Evolutionary conservation across 2,329 filamentous ascomycete species (phyloP).

Genomic region (Dactylellina cionopaga): DNA sequence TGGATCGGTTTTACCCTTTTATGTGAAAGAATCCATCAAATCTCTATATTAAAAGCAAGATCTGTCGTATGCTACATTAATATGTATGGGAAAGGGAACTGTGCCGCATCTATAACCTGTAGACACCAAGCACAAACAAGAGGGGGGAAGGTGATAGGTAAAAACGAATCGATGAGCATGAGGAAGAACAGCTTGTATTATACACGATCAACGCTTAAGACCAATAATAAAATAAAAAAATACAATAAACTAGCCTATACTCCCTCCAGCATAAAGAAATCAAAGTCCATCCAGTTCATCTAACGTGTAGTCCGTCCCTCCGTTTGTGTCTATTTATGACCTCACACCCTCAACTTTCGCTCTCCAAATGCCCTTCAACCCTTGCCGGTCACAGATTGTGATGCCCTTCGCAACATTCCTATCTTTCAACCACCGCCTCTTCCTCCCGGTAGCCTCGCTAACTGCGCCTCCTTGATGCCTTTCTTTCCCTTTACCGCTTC

Average conservation of each 20-base stretch:
- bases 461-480: constrained; percentile 13
- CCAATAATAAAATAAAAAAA: constrained; percentile 2
- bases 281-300: not conserved
- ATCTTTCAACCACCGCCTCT: constrained; percentile 51
- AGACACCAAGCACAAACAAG: not conserved
- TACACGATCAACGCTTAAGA: constrained; percentile 51
- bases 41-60: constrained; percentile 8
- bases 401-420: constrained; percentile 32
- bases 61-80: constrained; percentile 31
- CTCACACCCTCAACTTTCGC: constrained; percentile 40
- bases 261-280: constrained; percentile 19
- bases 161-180: not conserved
- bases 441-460: constrained; percentile 32
- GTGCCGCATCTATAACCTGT: not conserved
- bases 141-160: not conserved
- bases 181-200: constrained; percentile 26
- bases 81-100: not conserved
- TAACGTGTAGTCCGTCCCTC: not conserved
- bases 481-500: constrained; percentile 37
- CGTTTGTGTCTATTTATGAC: constrained; percentile 1
- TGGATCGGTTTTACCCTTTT: constrained; percentile 1
- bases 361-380: constrained; percentile 48
- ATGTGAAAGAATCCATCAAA: not conserved
- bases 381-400: constrained; percentile 46
- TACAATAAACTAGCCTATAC: constrained; percentile 15